These are phyloP conservation scores for Brasilioporus rufonigricans DNA, from an alignment of 768 basidiomycete genomes.

Conservation along the genomic window DNA sequence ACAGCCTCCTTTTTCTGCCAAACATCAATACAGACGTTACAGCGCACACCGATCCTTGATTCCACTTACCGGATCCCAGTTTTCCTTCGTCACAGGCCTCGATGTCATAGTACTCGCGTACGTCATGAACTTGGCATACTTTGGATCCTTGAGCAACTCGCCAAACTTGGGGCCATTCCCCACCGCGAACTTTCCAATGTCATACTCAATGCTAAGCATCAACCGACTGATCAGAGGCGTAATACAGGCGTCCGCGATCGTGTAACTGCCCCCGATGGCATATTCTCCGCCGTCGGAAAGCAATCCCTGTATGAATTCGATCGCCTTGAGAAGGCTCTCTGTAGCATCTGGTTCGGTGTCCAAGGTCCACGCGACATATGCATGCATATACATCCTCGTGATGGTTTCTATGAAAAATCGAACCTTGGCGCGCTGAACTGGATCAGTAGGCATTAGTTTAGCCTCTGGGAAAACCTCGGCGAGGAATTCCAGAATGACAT, in stretches of 20 bases:
- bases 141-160: constrained; percentile 39
- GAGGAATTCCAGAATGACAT: constrained; percentile 61
- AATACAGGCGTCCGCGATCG: constrained; percentile 58
- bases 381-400: constrained; percentile 40
- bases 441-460: constrained; percentile 43
- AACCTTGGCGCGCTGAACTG: constrained; percentile 50
- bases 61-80: constrained; percentile 45
- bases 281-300: constrained; percentile 44
- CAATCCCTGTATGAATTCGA: constrained; percentile 48
- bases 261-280: constrained; percentile 42
- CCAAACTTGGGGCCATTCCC: constrained; percentile 46
- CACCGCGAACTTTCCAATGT: constrained; percentile 47
- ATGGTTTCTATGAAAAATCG: constrained; percentile 61
- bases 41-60: neutral
- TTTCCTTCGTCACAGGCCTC: constrained; percentile 51
- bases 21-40: neutral
- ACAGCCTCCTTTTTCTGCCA: neutral
- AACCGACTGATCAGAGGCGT: constrained; percentile 55
- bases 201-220: constrained; percentile 41
- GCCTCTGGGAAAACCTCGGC: constrained; percentile 52
- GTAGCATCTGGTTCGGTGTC: constrained; percentile 39
- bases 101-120: constrained; percentile 47
- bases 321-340: constrained; percentile 31
- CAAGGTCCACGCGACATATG: constrained; percentile 34
- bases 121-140: constrained; percentile 46